Conservation (phyloP, 2,329 filamentous ascomycete genomes). For the Trichoderma sp. region DNA sequence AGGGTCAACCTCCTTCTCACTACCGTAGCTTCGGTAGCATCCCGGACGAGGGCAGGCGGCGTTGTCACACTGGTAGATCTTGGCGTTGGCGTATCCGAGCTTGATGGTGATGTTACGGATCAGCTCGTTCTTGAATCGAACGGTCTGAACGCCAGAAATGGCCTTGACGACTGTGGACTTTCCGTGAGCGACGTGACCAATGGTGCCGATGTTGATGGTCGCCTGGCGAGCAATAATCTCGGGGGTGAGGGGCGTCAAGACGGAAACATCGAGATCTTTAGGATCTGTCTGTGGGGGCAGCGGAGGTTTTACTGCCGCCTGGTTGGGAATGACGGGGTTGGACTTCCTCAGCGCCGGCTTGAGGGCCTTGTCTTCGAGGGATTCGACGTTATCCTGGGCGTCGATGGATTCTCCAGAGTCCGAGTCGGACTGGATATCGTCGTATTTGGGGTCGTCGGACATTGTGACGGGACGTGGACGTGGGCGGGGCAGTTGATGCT, state of each 20-base stretch:
- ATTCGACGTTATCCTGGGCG: slow-evolving; percentile 58
- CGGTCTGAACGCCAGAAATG: slow-evolving; percentile 97
- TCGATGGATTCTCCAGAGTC: slow-evolving; percentile 66
- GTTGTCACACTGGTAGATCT: slow-evolving; percentile 99
- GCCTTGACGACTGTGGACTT: slow-evolving; percentile 99
- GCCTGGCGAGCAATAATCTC: slow-evolving; percentile 98
- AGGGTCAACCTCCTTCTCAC: slow-evolving; percentile 97
- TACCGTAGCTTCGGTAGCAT: slow-evolving; percentile 97
- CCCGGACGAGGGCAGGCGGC: slow-evolving; percentile 85
- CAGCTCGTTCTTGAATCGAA: slow-evolving; percentile 99
- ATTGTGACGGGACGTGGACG: slow-evolving; percentile 26
- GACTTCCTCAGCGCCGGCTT: slow-evolving; percentile 88
- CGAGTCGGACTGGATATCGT: slow-evolving; percentile 74
- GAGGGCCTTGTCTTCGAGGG: slow-evolving; percentile 63
- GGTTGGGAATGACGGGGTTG: slow-evolving; percentile 54
- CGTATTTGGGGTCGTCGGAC: slow-evolving; percentile 61
- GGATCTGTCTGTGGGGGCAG: slow-evolving; percentile 91
- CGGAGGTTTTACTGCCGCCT: slow-evolving; percentile 54
- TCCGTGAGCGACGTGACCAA: slow-evolving; percentile 97
- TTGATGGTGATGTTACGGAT: slow-evolving; percentile 99
- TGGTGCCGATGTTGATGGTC: slow-evolving; percentile 98
- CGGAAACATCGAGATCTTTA: slow-evolving; percentile 79
- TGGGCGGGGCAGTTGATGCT: slow-evolving; percentile 24
- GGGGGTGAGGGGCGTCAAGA: slow-evolving; percentile 81
- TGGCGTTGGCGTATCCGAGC: slow-evolving; percentile 98